Evolutionary conservation across 108 stramenopile species (phyloP).

Genomic region (Discostella stelligeroides): DNA sequence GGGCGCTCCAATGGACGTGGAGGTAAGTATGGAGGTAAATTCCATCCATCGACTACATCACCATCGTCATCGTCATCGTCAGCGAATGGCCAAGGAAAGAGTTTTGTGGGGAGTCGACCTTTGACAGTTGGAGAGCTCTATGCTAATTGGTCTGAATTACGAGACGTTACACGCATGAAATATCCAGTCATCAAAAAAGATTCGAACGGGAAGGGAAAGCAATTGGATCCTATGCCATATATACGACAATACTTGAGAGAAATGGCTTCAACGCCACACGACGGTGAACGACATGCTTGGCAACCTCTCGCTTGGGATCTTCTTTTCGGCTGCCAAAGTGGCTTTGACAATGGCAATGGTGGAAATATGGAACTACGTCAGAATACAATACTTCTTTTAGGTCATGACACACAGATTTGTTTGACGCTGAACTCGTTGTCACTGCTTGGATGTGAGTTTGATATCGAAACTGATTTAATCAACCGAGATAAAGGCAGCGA

Average conservation of each 20-base stretch:
- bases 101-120: constrained; percentile 49
- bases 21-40: constrained; percentile 67
- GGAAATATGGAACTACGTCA: background rate
- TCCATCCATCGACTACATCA: constrained; percentile 40
- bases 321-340: constrained; percentile 16
- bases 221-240: constrained; percentile 28
- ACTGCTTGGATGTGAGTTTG: constrained; percentile 22
- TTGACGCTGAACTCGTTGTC: constrained; percentile 22
- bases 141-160: constrained; percentile 59
- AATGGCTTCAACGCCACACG: constrained; percentile 3
- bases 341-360: background rate
- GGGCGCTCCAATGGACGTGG: constrained; percentile 59
- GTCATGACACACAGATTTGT: constrained; percentile 31
- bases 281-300: constrained; percentile 14
- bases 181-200: constrained; percentile 24
- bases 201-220: constrained; percentile 2
- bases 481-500: background rate
- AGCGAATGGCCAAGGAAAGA: background rate
- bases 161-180: constrained; percentile 30
- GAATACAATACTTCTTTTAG: constrained; percentile 24
- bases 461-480: constrained; percentile 9
- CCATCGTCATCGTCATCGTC: background rate
- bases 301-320: constrained; percentile 31
- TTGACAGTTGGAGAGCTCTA: constrained; percentile 72
- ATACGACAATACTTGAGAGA: constrained; percentile 25